Conservation (phyloP, 352 stramenopile genomes). For the Globisporangium spinosum region DNA sequence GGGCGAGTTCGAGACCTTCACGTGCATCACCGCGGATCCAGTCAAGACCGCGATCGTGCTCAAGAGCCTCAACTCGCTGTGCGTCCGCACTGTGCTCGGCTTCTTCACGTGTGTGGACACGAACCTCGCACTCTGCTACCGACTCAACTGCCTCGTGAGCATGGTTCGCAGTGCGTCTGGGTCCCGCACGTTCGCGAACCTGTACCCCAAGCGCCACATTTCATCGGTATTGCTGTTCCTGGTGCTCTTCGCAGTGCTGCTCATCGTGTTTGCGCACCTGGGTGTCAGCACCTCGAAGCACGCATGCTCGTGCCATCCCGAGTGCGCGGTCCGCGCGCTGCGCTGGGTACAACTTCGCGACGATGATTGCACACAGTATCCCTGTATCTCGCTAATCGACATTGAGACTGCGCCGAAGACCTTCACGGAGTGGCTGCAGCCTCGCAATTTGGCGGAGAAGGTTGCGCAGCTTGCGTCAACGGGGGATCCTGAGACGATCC, state of each 20-base stretch:
- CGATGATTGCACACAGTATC: not conserved
- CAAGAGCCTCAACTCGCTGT: constrained; percentile 29
- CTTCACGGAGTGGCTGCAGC: not conserved
- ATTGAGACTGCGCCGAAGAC: not conserved
- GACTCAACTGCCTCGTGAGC: not conserved
- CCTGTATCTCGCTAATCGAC: not conserved
- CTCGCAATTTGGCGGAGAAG: not conserved
- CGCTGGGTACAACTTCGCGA: not conserved
- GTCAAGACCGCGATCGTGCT: not conserved
- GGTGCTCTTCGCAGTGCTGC: not conserved
- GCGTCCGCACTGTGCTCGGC: constrained; percentile 24
- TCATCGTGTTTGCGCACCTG: not conserved
- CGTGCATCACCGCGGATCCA: not conserved
- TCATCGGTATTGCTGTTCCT: not conserved
- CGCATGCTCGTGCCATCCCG: not conserved
- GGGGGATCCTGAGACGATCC: not conserved
- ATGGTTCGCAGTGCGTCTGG: not conserved
- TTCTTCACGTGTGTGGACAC: constrained; percentile 18
- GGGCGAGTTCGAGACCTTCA: not conserved
- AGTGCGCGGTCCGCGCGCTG: not conserved
- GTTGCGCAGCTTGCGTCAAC: not conserved
- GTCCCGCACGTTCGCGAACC: not conserved
- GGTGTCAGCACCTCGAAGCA: not conserved
- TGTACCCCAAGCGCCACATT: not conserved
- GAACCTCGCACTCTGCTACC: not conserved